phyloP scores from a whole-genome alignment of 192 early-diverging fungal species.

The Jimgerdemannia lactiflua region DNA sequence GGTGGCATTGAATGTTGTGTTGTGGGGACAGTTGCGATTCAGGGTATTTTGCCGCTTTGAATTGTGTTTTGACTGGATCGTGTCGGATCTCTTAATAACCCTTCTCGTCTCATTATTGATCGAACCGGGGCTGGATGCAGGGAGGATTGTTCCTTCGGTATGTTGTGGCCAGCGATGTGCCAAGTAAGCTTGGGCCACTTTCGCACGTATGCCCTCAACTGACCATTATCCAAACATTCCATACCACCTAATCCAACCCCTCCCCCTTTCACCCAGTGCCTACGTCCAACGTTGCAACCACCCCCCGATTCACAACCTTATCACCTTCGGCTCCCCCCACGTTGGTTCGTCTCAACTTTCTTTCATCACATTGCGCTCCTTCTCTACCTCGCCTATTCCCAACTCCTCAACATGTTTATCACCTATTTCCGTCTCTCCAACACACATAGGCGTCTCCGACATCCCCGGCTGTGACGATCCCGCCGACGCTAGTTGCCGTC shows the following conservation, averaged over 20 bases:
- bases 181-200: no score
- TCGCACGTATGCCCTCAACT: neutral
- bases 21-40: no score
- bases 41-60: no score
- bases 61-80: no score
- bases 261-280: constrained; percentile 49
- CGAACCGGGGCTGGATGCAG: neutral
- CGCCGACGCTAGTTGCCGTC: constrained; percentile 55
- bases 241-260: no score
- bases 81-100: no score
- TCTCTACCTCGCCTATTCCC: neutral
- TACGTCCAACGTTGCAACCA: constrained; percentile 82
- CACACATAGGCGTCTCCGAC: constrained; percentile 57
- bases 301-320: constrained; percentile 68
- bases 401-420: neutral
- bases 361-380: neutral
- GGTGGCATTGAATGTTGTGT: no score
- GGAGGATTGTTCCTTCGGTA: constrained; percentile 43
- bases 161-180: constrained; percentile 3
- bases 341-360: constrained; percentile 38
- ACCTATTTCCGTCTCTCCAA: neutral
- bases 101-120: no score
- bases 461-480: constrained; percentile 71
- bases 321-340: constrained; percentile 90
- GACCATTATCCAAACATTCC: no score